Conservation (phyloP, 176 grass and related monocot species). For the Phyllostachys edulis region DNA sequence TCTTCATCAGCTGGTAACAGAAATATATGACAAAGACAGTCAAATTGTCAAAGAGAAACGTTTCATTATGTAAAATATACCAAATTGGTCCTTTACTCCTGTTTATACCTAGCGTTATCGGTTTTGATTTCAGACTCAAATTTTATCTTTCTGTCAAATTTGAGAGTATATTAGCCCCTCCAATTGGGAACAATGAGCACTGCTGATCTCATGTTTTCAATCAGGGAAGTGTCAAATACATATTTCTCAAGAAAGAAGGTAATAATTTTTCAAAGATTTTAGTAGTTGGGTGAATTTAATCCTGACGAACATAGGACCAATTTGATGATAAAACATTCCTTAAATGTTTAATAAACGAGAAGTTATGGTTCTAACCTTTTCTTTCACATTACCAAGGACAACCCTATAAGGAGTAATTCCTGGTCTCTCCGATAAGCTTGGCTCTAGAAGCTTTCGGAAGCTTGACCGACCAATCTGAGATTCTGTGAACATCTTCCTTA, state of each 20-base stretch:
- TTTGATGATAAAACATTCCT: neutral
- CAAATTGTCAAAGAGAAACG: neutral
- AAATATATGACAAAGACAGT: neutral
- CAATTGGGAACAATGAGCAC: neutral
- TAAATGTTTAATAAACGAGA: constrained; percentile 10
- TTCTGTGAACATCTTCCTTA: constrained; percentile 81
- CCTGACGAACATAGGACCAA: neutral
- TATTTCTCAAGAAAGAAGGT: neutral
- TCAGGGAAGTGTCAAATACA: neutral
- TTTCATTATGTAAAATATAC: constrained; percentile 18
- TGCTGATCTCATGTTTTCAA: neutral
- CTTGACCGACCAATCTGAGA: constrained; percentile 66
- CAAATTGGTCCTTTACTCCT: neutral
- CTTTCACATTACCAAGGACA: constrained; percentile 85
- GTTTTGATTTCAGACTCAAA: neutral
- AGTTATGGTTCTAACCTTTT: constrained; percentile 56
- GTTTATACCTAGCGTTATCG: neutral
- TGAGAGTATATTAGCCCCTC: neutral
- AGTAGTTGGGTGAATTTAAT: neutral
- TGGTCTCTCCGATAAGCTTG: constrained; percentile 57
- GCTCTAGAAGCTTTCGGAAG: constrained; percentile 88
- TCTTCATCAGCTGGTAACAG: constrained; percentile 68
- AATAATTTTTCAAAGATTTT: neutral
- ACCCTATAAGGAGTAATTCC: constrained; percentile 92
- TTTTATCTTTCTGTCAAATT: neutral